These are phyloP conservation scores for Sicyos baderoa DNA, from an alignment of 306 rosid species.

Conservation along the genomic window DNA sequence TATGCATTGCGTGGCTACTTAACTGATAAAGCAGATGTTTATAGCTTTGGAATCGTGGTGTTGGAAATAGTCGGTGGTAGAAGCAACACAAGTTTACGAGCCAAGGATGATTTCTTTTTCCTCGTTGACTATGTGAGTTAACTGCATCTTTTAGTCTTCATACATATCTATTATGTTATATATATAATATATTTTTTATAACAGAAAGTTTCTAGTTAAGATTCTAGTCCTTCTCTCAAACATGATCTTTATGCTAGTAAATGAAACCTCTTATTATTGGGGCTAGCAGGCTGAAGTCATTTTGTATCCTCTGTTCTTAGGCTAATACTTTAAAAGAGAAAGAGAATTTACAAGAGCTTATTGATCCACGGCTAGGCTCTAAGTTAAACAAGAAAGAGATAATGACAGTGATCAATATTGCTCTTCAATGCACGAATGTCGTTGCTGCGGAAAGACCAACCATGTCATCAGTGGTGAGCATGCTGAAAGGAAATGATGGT, in stretches of 20 bases:
- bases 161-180: background rate
- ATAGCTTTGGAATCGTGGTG: constrained; percentile 56
- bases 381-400: constrained; percentile 29
- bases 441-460: constrained; percentile 30
- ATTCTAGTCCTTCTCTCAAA: no score
- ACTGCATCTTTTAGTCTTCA: background rate
- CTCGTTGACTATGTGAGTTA: constrained; percentile 50
- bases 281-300: background rate
- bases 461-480: constrained; percentile 33
- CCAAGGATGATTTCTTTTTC: constrained; percentile 37
- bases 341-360: constrained; percentile 30
- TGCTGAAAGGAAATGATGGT: constrained; percentile 25
- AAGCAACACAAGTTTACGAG: constrained; percentile 38
- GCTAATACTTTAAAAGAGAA: constrained; percentile 27
- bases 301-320: constrained; percentile 20
- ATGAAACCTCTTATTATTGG: background rate
- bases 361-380: constrained; percentile 33
- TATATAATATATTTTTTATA: background rate
- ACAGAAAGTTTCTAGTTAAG: no score
- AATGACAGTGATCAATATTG: constrained; percentile 31
- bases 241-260: background rate
- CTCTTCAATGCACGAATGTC: constrained; percentile 31
- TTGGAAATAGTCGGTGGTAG: constrained; percentile 51
- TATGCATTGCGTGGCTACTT: constrained; percentile 65
- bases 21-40: constrained; percentile 68